These are phyloP conservation scores for Sextonia rubra DNA, from an alignment of 164 flowering plant species.

Conservation along the genomic window DNA sequence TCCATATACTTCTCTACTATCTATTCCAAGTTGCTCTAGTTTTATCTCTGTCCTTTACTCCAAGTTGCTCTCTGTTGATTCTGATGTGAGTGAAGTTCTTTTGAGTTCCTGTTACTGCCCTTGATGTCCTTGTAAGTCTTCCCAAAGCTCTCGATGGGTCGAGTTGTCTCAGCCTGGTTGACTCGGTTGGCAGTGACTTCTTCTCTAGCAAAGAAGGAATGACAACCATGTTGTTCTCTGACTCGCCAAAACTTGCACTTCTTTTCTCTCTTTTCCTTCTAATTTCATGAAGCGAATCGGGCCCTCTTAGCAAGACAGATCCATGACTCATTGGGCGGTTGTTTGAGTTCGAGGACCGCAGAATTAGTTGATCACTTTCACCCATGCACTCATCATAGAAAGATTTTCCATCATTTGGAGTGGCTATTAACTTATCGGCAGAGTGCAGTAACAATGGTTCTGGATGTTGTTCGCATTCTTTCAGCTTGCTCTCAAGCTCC, in stretches of 20 bases:
- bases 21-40: slow-evolving; percentile 58
- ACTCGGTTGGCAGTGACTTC: slow-evolving; percentile 25
- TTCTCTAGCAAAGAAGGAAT: slow-evolving; percentile 24
- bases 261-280: slow-evolving; percentile 52
- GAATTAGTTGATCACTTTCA: slow-evolving; percentile 42
- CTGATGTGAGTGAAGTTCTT: slow-evolving; percentile 31
- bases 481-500: slow-evolving; percentile 10
- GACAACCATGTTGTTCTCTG: slow-evolving; percentile 34
- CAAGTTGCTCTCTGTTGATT: slow-evolving; percentile 42
- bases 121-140: slow-evolving; percentile 41
- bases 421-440: slow-evolving; percentile 28
- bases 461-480: slow-evolving; percentile 27
- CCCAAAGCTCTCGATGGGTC: slow-evolving; percentile 42
- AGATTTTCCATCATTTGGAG: slow-evolving; percentile 34
- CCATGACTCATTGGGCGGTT: slow-evolving; percentile 42
- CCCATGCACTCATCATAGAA: slow-evolving; percentile 26
- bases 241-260: slow-evolving; percentile 31
- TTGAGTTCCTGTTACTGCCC: slow-evolving; percentile 18
- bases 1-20: slow-evolving; percentile 16
- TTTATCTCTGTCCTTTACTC: slow-evolving; percentile 57
- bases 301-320: slow-evolving; percentile 32
- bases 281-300: slow-evolving; percentile 29
- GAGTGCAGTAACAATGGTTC: slow-evolving; percentile 20
- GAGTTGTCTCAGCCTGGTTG: slow-evolving; percentile 32
- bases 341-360: slow-evolving; percentile 43